Conservation (phyloP, 2,329 filamentous ascomycete species). For the Paraconiothyrium sp. region DNA sequence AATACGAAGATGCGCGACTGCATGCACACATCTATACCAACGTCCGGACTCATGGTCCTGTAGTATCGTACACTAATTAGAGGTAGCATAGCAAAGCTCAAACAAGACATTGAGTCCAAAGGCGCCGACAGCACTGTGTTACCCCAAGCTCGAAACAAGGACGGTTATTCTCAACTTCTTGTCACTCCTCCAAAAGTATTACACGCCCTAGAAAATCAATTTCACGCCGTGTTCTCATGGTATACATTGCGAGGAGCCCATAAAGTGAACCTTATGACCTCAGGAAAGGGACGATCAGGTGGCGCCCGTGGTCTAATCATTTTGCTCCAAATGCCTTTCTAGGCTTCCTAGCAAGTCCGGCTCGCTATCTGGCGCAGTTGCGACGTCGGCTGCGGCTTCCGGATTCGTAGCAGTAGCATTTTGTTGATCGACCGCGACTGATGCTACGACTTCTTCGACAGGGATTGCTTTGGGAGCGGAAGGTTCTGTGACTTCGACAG, state of each 20-base stretch:
- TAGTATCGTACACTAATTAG: too few relatives aligned
- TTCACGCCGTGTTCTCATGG: not conserved
- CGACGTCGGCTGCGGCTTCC: slow-evolving; percentile 20
- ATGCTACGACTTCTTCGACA: not conserved
- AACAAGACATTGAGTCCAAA: too few relatives aligned
- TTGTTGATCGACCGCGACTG: not conserved
- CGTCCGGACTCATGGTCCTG: too few relatives aligned
- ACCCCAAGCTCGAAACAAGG: not conserved
- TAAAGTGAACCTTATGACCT: not conserved
- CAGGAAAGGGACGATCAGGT: slow-evolving; percentile 19
- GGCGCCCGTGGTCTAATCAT: slow-evolving; percentile 28
- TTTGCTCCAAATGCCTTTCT: slow-evolving; percentile 55
- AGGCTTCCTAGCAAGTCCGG: slow-evolving; percentile 59
- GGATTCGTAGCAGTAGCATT: slow-evolving; percentile 8
- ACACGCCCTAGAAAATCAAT: not conserved
- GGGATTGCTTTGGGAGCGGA: not conserved
- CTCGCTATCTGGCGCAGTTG: slow-evolving; percentile 48
- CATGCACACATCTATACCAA: too few relatives aligned
- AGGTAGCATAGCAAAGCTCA: too few relatives aligned
- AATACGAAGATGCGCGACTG: too few relatives aligned
- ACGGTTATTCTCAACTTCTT: not conserved
- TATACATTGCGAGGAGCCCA: not conserved
- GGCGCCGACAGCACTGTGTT: too few relatives aligned
- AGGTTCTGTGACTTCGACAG: not conserved
- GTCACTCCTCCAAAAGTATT: not conserved